These are phyloP conservation scores for Colletotrichum cuscutae DNA, from an alignment of 2,329 filamentous ascomycete species.

Conservation along the genomic window DNA sequence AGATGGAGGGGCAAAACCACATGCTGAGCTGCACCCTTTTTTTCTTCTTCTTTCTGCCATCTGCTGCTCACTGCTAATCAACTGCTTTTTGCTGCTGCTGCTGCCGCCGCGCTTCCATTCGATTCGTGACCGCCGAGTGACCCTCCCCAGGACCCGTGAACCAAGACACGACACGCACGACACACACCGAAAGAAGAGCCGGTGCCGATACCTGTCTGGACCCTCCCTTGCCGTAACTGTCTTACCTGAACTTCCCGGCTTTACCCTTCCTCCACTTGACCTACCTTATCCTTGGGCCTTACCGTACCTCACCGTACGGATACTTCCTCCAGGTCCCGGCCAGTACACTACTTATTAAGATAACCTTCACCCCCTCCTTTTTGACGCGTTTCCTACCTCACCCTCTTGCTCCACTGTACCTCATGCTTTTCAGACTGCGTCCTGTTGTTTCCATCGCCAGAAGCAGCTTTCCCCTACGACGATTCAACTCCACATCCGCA, in stretches of 20 bases:
- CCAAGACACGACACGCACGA: slow-evolving; percentile 16
- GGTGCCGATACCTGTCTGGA: slow-evolving; percentile 18
- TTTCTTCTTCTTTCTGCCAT: slow-evolving; percentile 17
- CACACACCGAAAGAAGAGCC: slow-evolving; percentile 6
- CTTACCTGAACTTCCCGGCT: background rate
- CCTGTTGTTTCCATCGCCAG: slow-evolving; percentile 26
- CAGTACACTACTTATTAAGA: slow-evolving; percentile 8
- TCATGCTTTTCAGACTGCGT: slow-evolving; percentile 35
- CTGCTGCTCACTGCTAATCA: background rate
- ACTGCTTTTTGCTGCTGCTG: background rate
- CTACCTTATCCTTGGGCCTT: background rate
- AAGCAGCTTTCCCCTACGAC: slow-evolving; percentile 27
- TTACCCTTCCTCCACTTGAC: background rate
- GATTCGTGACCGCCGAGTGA: slow-evolving; percentile 8
- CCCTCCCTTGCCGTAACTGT: slow-evolving; percentile 29
- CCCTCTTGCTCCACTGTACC: slow-evolving; percentile 1
- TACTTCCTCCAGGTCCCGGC: background rate
- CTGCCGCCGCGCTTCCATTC: background rate
- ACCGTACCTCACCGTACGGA: no score
- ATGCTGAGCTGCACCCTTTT: slow-evolving; percentile 11
- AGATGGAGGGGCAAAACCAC: slow-evolving; percentile 31
- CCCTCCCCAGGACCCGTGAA: background rate
- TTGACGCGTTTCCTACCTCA: background rate
- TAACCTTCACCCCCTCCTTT: slow-evolving; percentile 21
- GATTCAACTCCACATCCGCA: slow-evolving; percentile 27